phyloP scores from a whole-genome alignment of 208 protist genomes.

The Porcisia hertigi region DNA sequence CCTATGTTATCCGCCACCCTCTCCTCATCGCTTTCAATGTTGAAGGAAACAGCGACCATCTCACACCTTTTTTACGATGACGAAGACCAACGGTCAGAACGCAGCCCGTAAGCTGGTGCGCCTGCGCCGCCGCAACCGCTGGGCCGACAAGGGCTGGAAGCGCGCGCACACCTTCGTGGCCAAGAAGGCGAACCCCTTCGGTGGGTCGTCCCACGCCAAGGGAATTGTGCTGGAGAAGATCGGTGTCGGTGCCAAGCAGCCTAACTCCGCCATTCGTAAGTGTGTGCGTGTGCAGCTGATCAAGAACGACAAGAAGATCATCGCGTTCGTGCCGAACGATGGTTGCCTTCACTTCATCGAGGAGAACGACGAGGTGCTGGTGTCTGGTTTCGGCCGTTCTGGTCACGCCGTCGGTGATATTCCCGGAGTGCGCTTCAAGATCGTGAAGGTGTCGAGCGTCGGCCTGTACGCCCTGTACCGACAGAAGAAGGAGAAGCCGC shows the following conservation, averaged over 20 bases:
- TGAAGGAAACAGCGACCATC: neutral
- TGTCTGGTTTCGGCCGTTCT: slow-evolving; percentile 98
- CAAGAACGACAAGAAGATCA: slow-evolving; percentile 99
- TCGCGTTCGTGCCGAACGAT: slow-evolving; percentile 99
- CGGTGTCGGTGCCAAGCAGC: slow-evolving; percentile 99
- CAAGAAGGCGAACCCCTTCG: slow-evolving; percentile 98
- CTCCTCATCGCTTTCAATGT: too few species aligned
- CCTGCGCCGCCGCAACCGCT: slow-evolving; percentile 94
- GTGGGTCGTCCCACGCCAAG: slow-evolving; percentile 98
- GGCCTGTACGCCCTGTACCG: slow-evolving; percentile 97
- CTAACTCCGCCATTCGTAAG: slow-evolving; percentile 99
- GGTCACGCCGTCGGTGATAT: slow-evolving; percentile 99
- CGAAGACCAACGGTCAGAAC: slow-evolving; percentile 98
- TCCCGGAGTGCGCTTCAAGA: slow-evolving; percentile 99
- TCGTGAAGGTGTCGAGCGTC: slow-evolving; percentile 99
- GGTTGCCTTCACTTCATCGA: slow-evolving; percentile 99
- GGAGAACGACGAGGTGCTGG: slow-evolving; percentile 99
- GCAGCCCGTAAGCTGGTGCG: slow-evolving; percentile 97
- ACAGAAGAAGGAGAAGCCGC: slow-evolving; percentile 99
- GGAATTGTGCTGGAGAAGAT: slow-evolving; percentile 99
- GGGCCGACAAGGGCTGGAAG: slow-evolving; percentile 99
- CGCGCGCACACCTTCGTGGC: slow-evolving; percentile 95
- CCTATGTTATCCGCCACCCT: too few species aligned
- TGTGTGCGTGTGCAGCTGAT: slow-evolving; percentile 99
- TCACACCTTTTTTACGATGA: slow-evolving; percentile 38